phyloP scores from a whole-genome alignment of 108 stramenopile species.

The Phaeodactylum tricornutum region DNA sequence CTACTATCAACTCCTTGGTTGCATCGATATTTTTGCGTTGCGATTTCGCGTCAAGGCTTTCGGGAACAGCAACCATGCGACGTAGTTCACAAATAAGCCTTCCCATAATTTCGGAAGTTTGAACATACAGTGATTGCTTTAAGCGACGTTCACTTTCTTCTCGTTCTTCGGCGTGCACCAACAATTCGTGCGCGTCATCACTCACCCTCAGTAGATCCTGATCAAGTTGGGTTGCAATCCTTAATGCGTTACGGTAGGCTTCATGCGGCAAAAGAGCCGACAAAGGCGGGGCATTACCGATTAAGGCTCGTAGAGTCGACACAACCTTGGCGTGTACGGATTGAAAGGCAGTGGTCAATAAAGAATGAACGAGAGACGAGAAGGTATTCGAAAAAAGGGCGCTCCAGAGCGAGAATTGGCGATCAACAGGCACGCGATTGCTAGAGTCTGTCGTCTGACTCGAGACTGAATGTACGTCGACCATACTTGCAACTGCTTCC shows the following conservation, averaged over 20 bases:
- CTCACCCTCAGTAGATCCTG: slow-evolving; percentile 54
- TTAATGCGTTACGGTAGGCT: slow-evolving; percentile 76
- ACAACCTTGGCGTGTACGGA: slow-evolving; percentile 73
- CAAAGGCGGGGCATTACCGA: slow-evolving; percentile 75
- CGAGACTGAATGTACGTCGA: slow-evolving; percentile 48
- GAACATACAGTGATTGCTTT: slow-evolving; percentile 77
- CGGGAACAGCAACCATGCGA: slow-evolving; percentile 47
- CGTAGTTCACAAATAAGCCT: slow-evolving; percentile 74
- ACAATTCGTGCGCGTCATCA: slow-evolving; percentile 80
- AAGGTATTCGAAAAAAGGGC: slow-evolving; percentile 80
- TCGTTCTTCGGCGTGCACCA: slow-evolving; percentile 85
- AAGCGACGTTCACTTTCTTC: slow-evolving; percentile 76
- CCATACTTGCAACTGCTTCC: slow-evolving; percentile 64
- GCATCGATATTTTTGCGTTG: too few relatives aligned
- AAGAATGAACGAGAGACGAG: slow-evolving; percentile 71
- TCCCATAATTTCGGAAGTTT: slow-evolving; percentile 88
- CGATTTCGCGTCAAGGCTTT: background rate
- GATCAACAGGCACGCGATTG: background rate
- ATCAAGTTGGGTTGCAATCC: slow-evolving; percentile 75
- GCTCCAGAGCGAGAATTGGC: slow-evolving; percentile 70
- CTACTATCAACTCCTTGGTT: slow-evolving; percentile 68
- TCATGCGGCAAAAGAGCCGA: slow-evolving; percentile 68
- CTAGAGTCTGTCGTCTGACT: slow-evolving; percentile 3
- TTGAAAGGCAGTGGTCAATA: slow-evolving; percentile 73
- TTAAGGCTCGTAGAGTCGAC: slow-evolving; percentile 56